Base-by-base conservation (phyloP, 1,284 basidiomycete genomes). In the Coniferiporia weirii region DNA sequence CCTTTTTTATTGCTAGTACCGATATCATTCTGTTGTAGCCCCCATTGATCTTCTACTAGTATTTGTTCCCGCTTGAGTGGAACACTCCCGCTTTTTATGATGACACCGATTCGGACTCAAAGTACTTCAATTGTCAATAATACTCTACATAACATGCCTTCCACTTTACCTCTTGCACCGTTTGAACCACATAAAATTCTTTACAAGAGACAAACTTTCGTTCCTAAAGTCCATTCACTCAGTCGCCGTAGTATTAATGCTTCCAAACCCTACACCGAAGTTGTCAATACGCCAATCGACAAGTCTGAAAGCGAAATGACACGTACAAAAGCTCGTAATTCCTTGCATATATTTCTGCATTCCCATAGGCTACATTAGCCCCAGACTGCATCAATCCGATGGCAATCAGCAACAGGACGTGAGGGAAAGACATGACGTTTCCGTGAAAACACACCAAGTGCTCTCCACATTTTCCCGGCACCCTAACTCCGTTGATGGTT, bases 391-490 rank as follows among this genome's bases (percentile, higher is more conserved):
- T 10, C 53, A 8, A 44, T 8, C 27, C 27, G 27, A 27, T 9
- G 45, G 56, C 34, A 59, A 46, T 53, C 22, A 51, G 40, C 35
- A 68, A 27, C 68, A 65, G 40, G 70, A 63, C 65, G 43, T 51
- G 50, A 38, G 69, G 70, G 44, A 62, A 65, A 13, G 27, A 27
- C 27, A 5, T 5, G 27, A 27, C 5, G 27, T 66, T 65, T 20
- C 62, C 59, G 49, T 60, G 63, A 52, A 32, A 35, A 72, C 80
- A 20, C 64, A 88, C 87, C 44, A 91, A 72, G 71, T 91, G 89
- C 59, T 79, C 73, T 1, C 83, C 85, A 0, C 83, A 79, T 73
- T 91, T 91, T 7, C 89, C 89, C 3, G 88, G 89, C 35, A 91
- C 81, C 44, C 67, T 73, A 6, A 83, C 66, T 0, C 78, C 79